Evolutionary conservation across 805 yeast species (phyloP).

Genomic region (Suhomyces canberraensis): DNA sequence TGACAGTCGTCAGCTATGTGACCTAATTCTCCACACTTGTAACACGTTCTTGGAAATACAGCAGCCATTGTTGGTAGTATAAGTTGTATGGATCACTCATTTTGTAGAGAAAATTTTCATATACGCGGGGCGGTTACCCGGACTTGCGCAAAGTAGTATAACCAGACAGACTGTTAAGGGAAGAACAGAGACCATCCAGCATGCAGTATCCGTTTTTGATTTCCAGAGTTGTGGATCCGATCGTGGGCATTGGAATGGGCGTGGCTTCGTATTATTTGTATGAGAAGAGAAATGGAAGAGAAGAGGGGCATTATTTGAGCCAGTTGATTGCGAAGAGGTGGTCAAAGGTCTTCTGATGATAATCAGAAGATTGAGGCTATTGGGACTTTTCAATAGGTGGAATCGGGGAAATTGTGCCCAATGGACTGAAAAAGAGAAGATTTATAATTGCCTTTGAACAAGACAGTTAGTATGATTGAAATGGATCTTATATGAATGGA

Average conservation of each 20-base stretch:
- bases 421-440: no score
- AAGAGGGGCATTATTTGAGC: slow-evolving; percentile 56
- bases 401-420: background rate
- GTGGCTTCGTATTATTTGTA: slow-evolving; percentile 59
- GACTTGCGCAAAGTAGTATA: slow-evolving; percentile 1
- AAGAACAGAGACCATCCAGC: no score
- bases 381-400: no score
- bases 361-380: background rate
- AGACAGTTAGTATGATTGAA: no score
- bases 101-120: slow-evolving; percentile 1
- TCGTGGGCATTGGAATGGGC: slow-evolving; percentile 63
- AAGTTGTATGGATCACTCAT: background rate
- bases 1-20: slow-evolving; percentile 87
- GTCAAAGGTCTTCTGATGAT: background rate
- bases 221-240: slow-evolving; percentile 58
- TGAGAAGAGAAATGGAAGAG: slow-evolving; percentile 56
- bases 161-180: background rate
- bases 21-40: slow-evolving; percentile 89
- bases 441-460: no score
- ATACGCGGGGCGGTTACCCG: slow-evolving; percentile 4
- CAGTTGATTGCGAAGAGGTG: slow-evolving; percentile 43
- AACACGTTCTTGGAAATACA: slow-evolving; percentile 72
- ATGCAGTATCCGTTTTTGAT: slow-evolving; percentile 48
- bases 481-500: no score
- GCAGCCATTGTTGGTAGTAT: slow-evolving; percentile 30